phyloP scores from a whole-genome alignment of 768 basidiomycete genomes.

The Aureoboletus auriporus region DNA sequence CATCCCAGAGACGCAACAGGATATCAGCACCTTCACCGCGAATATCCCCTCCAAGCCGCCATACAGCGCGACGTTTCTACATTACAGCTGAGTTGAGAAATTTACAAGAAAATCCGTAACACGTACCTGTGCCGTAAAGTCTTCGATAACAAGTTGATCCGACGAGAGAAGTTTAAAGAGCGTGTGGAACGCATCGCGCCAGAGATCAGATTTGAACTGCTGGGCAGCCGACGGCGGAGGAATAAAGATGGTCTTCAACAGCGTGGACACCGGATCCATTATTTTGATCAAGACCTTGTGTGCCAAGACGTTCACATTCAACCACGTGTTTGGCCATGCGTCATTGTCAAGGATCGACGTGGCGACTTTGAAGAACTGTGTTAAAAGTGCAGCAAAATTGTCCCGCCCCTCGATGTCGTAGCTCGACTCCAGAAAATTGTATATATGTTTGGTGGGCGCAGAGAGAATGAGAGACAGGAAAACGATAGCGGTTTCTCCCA shows the following conservation, averaged over 20 bases:
- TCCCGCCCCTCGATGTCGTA: slow-evolving; percentile 89
- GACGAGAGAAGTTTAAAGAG: slow-evolving; percentile 83
- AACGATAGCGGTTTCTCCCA: slow-evolving; percentile 85
- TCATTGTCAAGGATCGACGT: slow-evolving; percentile 81
- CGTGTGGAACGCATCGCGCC: slow-evolving; percentile 80
- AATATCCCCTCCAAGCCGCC: slow-evolving; percentile 95
- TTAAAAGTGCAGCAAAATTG: slow-evolving; percentile 64
- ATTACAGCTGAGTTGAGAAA: slow-evolving; percentile 2
- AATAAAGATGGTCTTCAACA: slow-evolving; percentile 80
- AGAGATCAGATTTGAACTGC: slow-evolving; percentile 71
- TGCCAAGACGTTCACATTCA: slow-evolving; percentile 85
- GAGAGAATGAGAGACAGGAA: slow-evolving; percentile 78
- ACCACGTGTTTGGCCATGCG: slow-evolving; percentile 87
- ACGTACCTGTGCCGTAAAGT: slow-evolving; percentile 86
- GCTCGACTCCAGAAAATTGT: slow-evolving; percentile 72
- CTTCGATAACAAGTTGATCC: slow-evolving; percentile 89
- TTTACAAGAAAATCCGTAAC: background rate
- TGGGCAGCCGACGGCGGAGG: slow-evolving; percentile 60
- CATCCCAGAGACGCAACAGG: slow-evolving; percentile 78
- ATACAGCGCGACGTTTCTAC: slow-evolving; percentile 91
- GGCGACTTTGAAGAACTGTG: slow-evolving; percentile 77
- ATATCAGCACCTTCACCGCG: slow-evolving; percentile 87
- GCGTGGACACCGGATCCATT: slow-evolving; percentile 72
- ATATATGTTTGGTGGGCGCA: slow-evolving; percentile 72
- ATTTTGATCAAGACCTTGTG: slow-evolving; percentile 88